Base-by-base conservation (phyloP, 805 yeast species). In the Lipomyces sp. region DNA sequence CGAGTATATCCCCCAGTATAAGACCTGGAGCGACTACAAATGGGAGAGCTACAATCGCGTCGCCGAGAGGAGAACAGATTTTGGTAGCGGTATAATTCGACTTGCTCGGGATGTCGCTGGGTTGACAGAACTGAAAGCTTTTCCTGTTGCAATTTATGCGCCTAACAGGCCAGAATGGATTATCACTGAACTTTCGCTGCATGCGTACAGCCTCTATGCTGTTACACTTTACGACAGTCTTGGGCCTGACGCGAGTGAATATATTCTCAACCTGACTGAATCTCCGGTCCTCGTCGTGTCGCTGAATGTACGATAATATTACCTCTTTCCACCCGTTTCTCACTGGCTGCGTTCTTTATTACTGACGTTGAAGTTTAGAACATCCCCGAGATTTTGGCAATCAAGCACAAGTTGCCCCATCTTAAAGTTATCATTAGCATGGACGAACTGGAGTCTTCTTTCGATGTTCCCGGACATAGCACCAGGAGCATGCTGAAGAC, bases 151-250 rank as follows among this genome's bases (percentile, higher is more conserved):
- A 0, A 59, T 83, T 16, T 77, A 77, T 64, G 74, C 84, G 16
- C 72, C 75, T 13, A 83, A 84, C 64, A 71, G 81, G 43, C 70
- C 76, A 8, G 86, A 84, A 65, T 85, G 93, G 93, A 73, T 75
- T 28, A 64, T 84, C 22, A 67, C 84, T 24, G 93, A 85, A 67
- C 65, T 84, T 58, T 88, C 88, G 1, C 78, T 84, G 60, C 75
- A 74, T 39, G 74, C 80, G 5, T 82, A 78, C 68, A 75, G 74
- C 64, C 74, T 72, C 35, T 65, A 78, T 24, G 72, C 74, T 51
- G 78, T 81, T 16, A 74, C 81, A 4, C 64, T 79, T 22, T 79
- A 79, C 61, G 83, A 80, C 42, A 45, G 83, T 5, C 63, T 79
- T 49, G 84, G 83, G 1, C 74, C 82, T 1, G 76, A 74, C 39